Evolutionary conservation across 2,329 filamentous ascomycete species (phyloP).

Genomic region (Arthroderma sp.): DNA sequence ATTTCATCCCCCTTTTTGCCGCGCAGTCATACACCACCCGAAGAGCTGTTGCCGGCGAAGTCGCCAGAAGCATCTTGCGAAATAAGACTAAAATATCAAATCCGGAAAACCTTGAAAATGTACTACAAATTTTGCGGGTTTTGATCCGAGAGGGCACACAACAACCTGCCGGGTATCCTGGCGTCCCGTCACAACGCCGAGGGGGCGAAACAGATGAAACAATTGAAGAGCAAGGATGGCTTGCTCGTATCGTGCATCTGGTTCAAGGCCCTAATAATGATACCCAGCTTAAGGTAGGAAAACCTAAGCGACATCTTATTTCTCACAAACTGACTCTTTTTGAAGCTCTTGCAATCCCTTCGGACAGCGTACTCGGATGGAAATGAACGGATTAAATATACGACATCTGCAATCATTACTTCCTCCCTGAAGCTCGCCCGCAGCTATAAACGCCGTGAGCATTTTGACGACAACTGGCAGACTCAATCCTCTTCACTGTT

Average conservation of each 20-base stretch:
- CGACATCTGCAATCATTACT: slow-evolving; percentile 82
- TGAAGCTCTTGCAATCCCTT: slow-evolving; percentile 65
- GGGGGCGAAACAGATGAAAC: slow-evolving; percentile 88
- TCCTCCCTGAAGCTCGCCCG: slow-evolving; percentile 79
- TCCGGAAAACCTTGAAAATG: slow-evolving; percentile 68
- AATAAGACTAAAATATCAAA: slow-evolving; percentile 71
- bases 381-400: slow-evolving; percentile 91
- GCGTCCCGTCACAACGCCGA: slow-evolving; percentile 59
- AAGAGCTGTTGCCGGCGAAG: slow-evolving; percentile 77
- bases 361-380: slow-evolving; percentile 80
- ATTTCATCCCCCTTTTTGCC: slow-evolving; percentile 78
- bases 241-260: slow-evolving; percentile 82
- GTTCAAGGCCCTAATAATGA: slow-evolving; percentile 76
- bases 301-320: background rate
- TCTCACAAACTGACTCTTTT: slow-evolving; percentile 12
- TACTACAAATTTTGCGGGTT: slow-evolving; percentile 77
- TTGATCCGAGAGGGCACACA: slow-evolving; percentile 88
- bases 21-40: slow-evolving; percentile 87
- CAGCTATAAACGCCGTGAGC: slow-evolving; percentile 78
- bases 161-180: slow-evolving; percentile 68
- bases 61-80: slow-evolving; percentile 67
- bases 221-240: slow-evolving; percentile 93
- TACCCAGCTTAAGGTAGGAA: slow-evolving; percentile 64
- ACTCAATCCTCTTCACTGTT: slow-evolving; percentile 68
- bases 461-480: slow-evolving; percentile 65